These are phyloP conservation scores for Neonothopanus nambi DNA, from an alignment of 1,284 basidiomycete genomes.

Conservation along the genomic window DNA sequence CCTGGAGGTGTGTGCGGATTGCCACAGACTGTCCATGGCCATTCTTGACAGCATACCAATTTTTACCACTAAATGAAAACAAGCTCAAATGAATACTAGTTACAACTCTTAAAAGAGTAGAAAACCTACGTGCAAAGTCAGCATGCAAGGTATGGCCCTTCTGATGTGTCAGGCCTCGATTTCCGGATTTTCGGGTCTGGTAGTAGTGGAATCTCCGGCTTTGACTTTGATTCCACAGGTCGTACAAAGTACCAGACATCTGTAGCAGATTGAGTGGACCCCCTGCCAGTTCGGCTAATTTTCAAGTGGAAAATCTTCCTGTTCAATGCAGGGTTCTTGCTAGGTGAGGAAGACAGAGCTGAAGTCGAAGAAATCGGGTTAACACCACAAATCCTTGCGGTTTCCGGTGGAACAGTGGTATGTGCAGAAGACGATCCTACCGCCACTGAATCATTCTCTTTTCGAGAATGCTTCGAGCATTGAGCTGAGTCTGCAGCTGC, in stretches of 20 bases:
- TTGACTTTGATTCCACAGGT: not conserved
- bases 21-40: conserved; percentile 9
- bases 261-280: not conserved
- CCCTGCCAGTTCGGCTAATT: not conserved
- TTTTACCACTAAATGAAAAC: too few relatives aligned
- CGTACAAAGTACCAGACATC: conserved; percentile 15
- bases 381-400: not conserved
- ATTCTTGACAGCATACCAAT: conserved; percentile 12
- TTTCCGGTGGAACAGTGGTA: not conserved
- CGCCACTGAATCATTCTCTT: too few relatives aligned
- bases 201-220: not conserved
- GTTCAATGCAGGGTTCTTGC: not conserved
- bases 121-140: too few relatives aligned
- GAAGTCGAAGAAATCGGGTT: not conserved
- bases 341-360: not conserved
- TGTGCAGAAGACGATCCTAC: too few relatives aligned
- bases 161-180: too few relatives aligned
- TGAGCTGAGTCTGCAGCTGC: too few relatives aligned
- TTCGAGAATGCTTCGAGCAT: too few relatives aligned
- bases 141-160: too few relatives aligned
- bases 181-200: too few relatives aligned
- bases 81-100: too few relatives aligned
- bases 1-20: conserved; percentile 8
- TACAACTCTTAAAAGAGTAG: too few relatives aligned
- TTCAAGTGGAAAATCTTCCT: not conserved